phyloP scores from a whole-genome alignment of 306 rosid genomes.

The Crataegus laevigata region DNA sequence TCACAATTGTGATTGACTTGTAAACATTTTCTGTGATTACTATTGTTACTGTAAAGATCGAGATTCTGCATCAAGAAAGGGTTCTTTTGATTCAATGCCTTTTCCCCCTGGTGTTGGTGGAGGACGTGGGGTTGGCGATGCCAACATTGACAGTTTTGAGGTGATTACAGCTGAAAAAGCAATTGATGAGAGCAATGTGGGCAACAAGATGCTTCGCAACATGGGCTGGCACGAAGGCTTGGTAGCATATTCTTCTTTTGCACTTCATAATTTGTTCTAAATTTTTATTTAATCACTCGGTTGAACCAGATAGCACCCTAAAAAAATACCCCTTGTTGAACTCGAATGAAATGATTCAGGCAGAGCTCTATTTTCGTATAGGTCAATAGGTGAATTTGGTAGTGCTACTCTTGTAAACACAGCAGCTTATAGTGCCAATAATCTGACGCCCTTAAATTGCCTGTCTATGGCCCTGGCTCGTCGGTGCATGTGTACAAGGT shows the following conservation, averaged over 20 bases:
- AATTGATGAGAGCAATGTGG: constrained; percentile 87
- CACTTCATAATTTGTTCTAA: neutral
- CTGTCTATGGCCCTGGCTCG: neutral
- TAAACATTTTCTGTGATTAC: constrained; percentile 44
- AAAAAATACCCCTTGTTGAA: neutral
- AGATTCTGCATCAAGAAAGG: constrained; percentile 68
- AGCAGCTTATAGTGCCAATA: neutral
- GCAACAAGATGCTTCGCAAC: constrained; percentile 99
- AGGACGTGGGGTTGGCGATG: constrained; percentile 69
- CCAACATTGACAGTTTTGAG: constrained; percentile 52
- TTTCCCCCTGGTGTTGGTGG: constrained; percentile 99
- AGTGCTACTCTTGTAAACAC: neutral
- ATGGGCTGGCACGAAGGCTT: constrained; percentile 99
- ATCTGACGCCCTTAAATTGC: neutral
- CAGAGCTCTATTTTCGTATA: neutral
- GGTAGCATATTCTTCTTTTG: constrained; percentile 59
- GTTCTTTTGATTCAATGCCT: constrained; percentile 81
- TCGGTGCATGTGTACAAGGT: neutral
- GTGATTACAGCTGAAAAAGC: constrained; percentile 90
- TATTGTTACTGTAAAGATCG: constrained; percentile 58
- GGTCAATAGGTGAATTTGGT: neutral
- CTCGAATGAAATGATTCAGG: neutral
- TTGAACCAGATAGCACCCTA: neutral
- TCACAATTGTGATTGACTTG: constrained; percentile 29
- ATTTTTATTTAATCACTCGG: neutral